Percentiles rank a stretch among this genome's conserved stretches.
Conservation (phyloP, 192 early-diverging fungal species). For the Podila minutissima region DNA sequence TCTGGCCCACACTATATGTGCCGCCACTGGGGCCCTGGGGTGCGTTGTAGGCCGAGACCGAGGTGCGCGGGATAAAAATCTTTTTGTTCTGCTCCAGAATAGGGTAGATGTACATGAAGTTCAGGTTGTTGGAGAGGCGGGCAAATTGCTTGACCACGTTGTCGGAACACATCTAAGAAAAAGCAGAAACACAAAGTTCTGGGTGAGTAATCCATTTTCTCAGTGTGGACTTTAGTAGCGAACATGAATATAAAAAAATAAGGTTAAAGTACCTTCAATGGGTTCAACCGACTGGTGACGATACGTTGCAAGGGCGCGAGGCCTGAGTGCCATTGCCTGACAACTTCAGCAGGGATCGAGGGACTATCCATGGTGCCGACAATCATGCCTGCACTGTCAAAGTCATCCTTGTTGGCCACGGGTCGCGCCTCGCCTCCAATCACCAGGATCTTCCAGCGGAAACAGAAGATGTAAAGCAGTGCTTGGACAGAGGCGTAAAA, state of each 20-base stretch:
- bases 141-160: conserved; percentile 89
- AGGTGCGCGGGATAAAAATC: conserved; percentile 37
- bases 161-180: conserved; percentile 69
- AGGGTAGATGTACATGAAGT: conserved; percentile 90
- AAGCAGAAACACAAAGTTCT: background rate
- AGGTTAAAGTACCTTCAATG: conserved; percentile 69
- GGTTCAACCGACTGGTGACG: conserved; percentile 80
- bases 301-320: conserved; percentile 75
- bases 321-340: conserved; percentile 69
- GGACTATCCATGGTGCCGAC: conserved; percentile 38
- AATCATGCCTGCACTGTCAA: conserved; percentile 51
- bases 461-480: conserved; percentile 94
- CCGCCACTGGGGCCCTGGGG: conserved; percentile 5
- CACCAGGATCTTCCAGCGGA: conserved; percentile 88
- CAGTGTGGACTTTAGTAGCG: background rate
- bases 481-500: conserved; percentile 92
- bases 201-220: too few relatives aligned
- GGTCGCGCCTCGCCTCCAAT: conserved; percentile 36
- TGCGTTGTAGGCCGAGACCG: background rate
- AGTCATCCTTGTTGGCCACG: conserved; percentile 28
- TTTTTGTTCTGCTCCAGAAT: conserved; percentile 74
- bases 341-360: conserved; percentile 3
- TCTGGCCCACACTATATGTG: conserved; percentile 9
- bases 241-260: conserved; percentile 4
- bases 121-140: conserved; percentile 75